phyloP scores from a whole-genome alignment of 331 rosid genomes.

The Malus hybrid region DNA sequence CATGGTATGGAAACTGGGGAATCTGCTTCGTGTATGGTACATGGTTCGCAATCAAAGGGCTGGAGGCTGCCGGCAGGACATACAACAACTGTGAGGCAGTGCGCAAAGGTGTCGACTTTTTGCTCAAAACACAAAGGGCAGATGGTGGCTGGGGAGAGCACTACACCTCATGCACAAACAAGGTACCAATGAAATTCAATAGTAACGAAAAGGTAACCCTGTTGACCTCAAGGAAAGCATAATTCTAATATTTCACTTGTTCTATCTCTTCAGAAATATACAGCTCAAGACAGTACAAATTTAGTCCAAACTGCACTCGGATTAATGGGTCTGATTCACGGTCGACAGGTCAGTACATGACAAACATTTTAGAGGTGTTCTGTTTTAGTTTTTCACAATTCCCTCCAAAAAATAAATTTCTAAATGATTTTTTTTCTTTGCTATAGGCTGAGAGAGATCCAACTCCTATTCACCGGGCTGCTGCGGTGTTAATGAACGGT shows the following conservation, averaged over 20 bases:
- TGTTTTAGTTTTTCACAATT: not conserved
- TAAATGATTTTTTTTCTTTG: not conserved
- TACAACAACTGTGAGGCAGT: conserved; percentile 49
- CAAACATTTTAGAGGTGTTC: not conserved
- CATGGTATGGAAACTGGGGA: conserved; percentile 95
- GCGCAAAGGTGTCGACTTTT: conserved; percentile 54
- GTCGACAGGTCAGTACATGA: conserved; percentile 48
- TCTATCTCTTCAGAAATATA: conserved; percentile 34
- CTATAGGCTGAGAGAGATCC: conserved; percentile 56
- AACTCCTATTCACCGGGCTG: conserved; percentile 63
- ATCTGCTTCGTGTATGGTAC: conserved; percentile 77
- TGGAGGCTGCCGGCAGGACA: conserved; percentile 68
- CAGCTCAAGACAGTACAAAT: conserved; percentile 61
- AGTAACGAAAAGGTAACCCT: not conserved
- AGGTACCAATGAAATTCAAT: conserved; percentile 21
- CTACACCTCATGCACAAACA: conserved; percentile 67
- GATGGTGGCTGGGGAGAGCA: conserved; percentile 96
- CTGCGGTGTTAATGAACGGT: conserved; percentile 47
- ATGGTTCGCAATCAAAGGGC: conserved; percentile 73
- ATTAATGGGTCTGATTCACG: conserved; percentile 70
- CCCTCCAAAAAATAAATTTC: not conserved
- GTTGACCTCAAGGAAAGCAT: not conserved
- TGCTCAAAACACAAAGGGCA: conserved; percentile 47
- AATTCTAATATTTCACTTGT: not conserved
- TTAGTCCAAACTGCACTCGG: conserved; percentile 82